Evolutionary conservation across 495 filamentous ascomycete species (phyloP).

Genomic region (Xylaria venustula): DNA sequence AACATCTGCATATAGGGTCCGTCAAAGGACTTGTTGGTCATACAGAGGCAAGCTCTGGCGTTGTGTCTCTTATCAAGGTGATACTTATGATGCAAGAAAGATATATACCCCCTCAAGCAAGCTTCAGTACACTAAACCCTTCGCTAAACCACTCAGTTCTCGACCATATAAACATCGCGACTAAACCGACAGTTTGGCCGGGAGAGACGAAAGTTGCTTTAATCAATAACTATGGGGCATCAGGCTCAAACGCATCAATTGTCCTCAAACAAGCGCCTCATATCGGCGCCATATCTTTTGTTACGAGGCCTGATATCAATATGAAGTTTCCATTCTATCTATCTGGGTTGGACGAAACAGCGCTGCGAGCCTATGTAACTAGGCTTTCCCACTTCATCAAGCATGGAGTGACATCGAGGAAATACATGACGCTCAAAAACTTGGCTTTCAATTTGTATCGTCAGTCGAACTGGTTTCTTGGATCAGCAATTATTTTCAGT

Average conservation of each 20-base stretch:
- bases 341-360: constrained; percentile 32
- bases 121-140: constrained; percentile 25
- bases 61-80: constrained; percentile 40
- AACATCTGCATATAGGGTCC: constrained; percentile 29
- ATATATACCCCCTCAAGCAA: constrained; percentile 42
- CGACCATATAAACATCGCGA: no score
- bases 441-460: background rate
- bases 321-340: constrained; percentile 29
- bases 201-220: no score
- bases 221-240: constrained; percentile 35
- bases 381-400: no score
- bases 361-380: no score
- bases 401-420: no score
- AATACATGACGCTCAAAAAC: no score
- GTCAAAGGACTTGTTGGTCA: constrained; percentile 53
- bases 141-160: no score
- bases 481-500: background rate
- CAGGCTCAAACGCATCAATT: constrained; percentile 21
- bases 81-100: constrained; percentile 47
- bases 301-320: no score
- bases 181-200: no score
- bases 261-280: constrained; percentile 36
- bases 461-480: background rate
- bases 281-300: no score
- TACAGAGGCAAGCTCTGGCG: constrained; percentile 44